Base-by-base conservation (phyloP, 2,329 filamentous ascomycete species). In the Sarocladium oryzae region DNA sequence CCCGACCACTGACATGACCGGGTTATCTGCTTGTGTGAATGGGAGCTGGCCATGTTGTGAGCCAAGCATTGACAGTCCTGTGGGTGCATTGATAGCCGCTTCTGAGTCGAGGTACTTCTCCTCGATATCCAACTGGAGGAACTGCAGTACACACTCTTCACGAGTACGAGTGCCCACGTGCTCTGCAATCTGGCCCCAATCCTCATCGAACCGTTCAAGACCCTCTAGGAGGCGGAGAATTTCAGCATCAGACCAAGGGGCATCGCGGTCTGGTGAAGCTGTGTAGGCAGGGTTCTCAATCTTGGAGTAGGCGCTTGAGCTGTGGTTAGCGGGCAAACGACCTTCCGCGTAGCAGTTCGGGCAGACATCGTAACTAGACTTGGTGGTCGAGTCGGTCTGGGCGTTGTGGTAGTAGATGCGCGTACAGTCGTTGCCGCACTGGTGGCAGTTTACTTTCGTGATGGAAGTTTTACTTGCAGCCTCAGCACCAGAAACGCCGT, bases 61-160 rank as follows among this genome's bases (percentile, higher is more conserved):
- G 30, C 86, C 85, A 32, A 93, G 74, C 75, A 86, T 74, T 52
- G 81, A 75, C 51, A 88, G 73, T 7, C 82, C 79, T 1, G 72
- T 79, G 10, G 75, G 77, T 45, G 75, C 74, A 53, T 72, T 75
- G 50, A 79, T 68, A 2, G 66, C 61, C 3, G 62, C 59, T 61
- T 92, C 85, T 7, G 89, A 83, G 61, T 97, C 91, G 9, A 96
- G 75, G 63, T 96, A 99, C 66, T 95, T 95, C 72, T 96, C 92
- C 67, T 97, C 93, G 55, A 99, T 99, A 59, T 96, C 92, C 32
- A 99, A 77, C 64, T 96, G 90, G 56, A 99, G 69, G 73, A 99
- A 99, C 66, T 96, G 93, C 60, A 97, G 78, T 15, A 97, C 92
- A 66, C 93, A 99, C 71, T 99, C 92, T 67, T 99, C 95, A 50